Evolutionary conservation across 768 basidiomycete species (phyloP), one percentile per base, ranked within the genome.

Genomic region (Mycena vitilis): DNA sequence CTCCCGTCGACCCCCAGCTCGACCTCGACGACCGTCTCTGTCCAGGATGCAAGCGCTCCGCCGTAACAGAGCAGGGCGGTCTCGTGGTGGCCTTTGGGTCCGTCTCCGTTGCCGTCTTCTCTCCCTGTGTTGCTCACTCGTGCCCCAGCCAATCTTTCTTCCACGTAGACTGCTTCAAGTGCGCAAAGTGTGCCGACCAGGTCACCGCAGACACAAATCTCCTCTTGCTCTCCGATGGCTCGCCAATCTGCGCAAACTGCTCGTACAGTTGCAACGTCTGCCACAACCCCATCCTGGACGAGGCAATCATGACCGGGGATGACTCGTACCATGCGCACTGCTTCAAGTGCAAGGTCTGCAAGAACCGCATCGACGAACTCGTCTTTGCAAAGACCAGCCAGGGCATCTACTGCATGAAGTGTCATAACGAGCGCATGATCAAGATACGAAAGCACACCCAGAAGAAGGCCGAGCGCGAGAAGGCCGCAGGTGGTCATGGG

Each of bases 281-380:
- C 82, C 90, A 91, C 53, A 89, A 89, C 64, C 94, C 96, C 52
- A 99, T 99, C 71, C 91, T 96, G 63, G 96, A 99, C 82, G 98
- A 99, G 77, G 98, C 98, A 12, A 98, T 99, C 79, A 98, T 99
- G 95, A 97, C 98, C 9, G 98, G 95, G 68, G 96, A 99, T 79
- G 98, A 99, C 77, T 95, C 95, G 0, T 99, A 99, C 74, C 98
- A 99, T 78, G 96, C 98, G 7, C 93, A 96, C 71, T 99, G 98
- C 82, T 99, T 99, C 85, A 96, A 97, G 73, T 99, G 98, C 83
- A 92, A 95, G 75, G 92, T 95, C 59, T 99, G 98, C 83, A 89
- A 89, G 78, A 92, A 93, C 76, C 88, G 95, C 65, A 99, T 99
- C 71, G 96, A 99, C 80, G 98, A 99, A 78, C 89, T 99, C 60